Evolutionary conservation across 257 asterid genomes (phyloP).

Genomic region (Solanum lignicaule): DNA sequence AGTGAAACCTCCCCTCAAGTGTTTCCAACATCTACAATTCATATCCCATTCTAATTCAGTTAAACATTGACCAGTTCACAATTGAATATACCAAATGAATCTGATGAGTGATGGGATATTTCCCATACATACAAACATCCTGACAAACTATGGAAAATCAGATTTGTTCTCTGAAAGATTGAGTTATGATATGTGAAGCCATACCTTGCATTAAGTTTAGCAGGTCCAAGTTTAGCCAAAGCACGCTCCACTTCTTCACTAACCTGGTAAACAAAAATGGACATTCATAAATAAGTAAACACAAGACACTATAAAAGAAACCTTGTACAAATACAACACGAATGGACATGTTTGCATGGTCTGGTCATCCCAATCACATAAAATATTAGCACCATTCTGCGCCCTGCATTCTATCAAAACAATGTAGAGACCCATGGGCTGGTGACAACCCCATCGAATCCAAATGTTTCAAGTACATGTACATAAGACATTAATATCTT

Average conservation of each 20-base stretch:
- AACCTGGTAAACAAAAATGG: conserved; percentile 38
- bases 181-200: neutral
- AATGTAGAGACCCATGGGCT: neutral
- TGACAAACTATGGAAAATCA: neutral
- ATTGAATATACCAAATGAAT: neutral
- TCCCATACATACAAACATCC: neutral
- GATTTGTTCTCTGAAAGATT: neutral
- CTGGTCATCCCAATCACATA: neutral
- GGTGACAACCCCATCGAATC: neutral
- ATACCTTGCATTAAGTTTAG: conserved; percentile 71
- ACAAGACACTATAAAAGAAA: neutral
- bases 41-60: neutral
- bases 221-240: conserved; percentile 74
- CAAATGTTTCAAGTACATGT: neutral
- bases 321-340: neutral
- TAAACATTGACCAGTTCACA: neutral
- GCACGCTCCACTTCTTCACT: conserved; percentile 99
- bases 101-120: neutral
- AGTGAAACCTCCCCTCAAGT: neutral
- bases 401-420: neutral
- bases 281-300: neutral
- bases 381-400: neutral
- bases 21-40: neutral
- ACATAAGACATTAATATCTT: neutral
- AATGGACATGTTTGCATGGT: neutral